These are phyloP conservation scores for Coemansia sp. DNA, from an alignment of 192 early-diverging fungal species.

Conservation along the genomic window DNA sequence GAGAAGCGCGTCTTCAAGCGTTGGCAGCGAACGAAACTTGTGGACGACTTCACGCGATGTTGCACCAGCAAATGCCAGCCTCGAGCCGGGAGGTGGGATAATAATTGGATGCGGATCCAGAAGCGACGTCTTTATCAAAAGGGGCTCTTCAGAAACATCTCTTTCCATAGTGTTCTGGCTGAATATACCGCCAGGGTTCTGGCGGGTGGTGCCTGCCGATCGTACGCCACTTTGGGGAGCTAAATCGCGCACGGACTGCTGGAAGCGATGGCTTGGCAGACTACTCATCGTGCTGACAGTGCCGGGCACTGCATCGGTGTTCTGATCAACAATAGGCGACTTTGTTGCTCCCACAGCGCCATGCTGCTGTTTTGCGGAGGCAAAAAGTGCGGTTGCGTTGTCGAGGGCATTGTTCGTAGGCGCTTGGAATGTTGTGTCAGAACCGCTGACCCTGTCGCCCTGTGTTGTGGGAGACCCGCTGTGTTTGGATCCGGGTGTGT, in stretches of 20 bases:
- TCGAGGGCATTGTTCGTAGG: conserved; percentile 13
- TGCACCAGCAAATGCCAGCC: conserved; percentile 45
- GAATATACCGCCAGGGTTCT: neutral
- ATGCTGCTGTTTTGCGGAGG: conserved; percentile 9
- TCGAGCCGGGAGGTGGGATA: conserved; percentile 44
- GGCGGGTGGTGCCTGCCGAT: neutral
- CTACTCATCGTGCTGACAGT: conserved; percentile 26
- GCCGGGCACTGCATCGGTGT: conserved; percentile 10
- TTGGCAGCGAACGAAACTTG: conserved; percentile 56
- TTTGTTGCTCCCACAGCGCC: conserved; percentile 7
- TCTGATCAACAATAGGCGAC: neutral
- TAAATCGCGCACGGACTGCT: conserved; percentile 2
- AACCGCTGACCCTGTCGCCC: conserved; percentile 13
- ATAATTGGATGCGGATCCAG: conserved; percentile 49
- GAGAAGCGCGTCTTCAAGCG: too few species aligned
- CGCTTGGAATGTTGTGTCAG: conserved; percentile 13
- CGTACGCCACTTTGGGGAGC: neutral
- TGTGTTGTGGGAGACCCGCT: conserved; percentile 14
- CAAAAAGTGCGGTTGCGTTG: conserved; percentile 35
- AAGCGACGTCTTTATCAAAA: conserved; percentile 31
- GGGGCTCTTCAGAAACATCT: conserved; percentile 4
- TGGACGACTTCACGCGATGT: conserved; percentile 26
- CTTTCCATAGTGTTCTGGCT: conserved; percentile 11
- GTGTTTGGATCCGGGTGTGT: conserved; percentile 10
- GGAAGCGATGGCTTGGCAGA: conserved; percentile 15